phyloP scores from a whole-genome alignment of 1,139 yeast species.

The Candida pseudoviswanathii region DNA sequence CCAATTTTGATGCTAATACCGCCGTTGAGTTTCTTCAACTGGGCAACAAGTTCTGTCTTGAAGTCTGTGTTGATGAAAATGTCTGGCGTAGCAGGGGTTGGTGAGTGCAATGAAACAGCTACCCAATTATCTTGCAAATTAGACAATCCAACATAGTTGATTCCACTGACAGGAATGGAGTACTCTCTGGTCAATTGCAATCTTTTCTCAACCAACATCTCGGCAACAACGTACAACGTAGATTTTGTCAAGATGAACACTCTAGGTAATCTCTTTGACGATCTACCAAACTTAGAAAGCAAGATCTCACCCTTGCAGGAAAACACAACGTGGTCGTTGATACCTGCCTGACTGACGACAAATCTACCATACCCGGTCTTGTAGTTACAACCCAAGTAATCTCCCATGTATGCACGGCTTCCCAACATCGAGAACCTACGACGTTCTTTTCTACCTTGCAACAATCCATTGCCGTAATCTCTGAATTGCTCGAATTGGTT shows the following conservation, averaged over 20 bases:
- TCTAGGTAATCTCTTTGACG: constrained; percentile 77
- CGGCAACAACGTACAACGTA: constrained; percentile 69
- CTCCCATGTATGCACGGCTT: constrained; percentile 91
- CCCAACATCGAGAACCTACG: constrained; percentile 87
- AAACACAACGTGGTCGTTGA: constrained; percentile 71
- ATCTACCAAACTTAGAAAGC: constrained; percentile 87
- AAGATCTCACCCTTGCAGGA: constrained; percentile 82
- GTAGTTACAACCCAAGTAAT: constrained; percentile 84
- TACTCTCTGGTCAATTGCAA: constrained; percentile 68
- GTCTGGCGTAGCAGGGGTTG: constrained; percentile 68
- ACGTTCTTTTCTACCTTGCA: constrained; percentile 83
- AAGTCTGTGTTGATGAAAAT: constrained; percentile 76
- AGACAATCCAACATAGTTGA: constrained; percentile 70
- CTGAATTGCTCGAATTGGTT: constrained; percentile 81
- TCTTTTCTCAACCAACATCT: constrained; percentile 71
- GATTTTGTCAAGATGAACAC: constrained; percentile 68
- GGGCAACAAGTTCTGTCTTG: constrained; percentile 88
- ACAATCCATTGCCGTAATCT: constrained; percentile 73
- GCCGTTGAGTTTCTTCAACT: constrained; percentile 64
- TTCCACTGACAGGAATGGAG: constrained; percentile 58
- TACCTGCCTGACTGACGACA: constrained; percentile 64
- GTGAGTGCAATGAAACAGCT: constrained; percentile 61
- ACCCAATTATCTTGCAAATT: constrained; percentile 91
- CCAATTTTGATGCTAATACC: constrained; percentile 67
- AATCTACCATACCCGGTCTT: constrained; percentile 71